phyloP scores from a whole-genome alignment of 208 protist genomes.

The Wallacemonas sp. region DNA sequence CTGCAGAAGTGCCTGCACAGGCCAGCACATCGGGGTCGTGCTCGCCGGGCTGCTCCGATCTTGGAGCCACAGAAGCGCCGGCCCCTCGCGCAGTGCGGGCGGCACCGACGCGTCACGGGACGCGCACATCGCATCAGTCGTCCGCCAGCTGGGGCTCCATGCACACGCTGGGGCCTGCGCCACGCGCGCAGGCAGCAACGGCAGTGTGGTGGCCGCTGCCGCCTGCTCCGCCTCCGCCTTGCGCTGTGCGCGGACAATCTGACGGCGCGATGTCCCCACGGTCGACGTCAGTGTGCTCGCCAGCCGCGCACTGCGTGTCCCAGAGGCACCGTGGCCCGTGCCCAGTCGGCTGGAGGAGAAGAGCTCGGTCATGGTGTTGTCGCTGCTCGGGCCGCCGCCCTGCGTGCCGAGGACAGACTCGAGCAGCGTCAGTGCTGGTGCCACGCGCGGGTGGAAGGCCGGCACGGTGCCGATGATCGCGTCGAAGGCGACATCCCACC shows the following conservation, averaged over 20 bases:
- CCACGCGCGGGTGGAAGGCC: background rate
- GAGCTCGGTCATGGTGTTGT: conserved; percentile 1
- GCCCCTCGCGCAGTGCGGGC: background rate
- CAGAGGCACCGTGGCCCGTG: background rate
- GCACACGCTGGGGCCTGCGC: background rate
- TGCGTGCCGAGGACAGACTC: background rate
- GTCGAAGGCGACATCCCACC: conserved; percentile 28
- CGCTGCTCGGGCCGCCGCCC: background rate
- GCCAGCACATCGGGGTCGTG: conserved; percentile 25
- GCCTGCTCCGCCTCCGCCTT: background rate
- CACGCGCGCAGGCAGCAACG: background rate
- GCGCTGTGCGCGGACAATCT: background rate
- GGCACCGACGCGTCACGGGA: background rate
- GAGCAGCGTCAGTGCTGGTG: background rate
- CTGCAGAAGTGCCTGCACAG: conserved; percentile 24
- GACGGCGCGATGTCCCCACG: background rate
- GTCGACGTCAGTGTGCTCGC: background rate
- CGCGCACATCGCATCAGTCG: background rate
- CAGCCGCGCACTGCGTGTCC: background rate
- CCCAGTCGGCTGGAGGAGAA: background rate
- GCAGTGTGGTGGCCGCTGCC: background rate
- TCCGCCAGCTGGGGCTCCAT: background rate
- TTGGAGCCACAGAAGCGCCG: conserved; percentile 11
- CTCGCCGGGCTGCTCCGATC: background rate
- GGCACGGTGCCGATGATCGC: conserved; percentile 24